Evolutionary conservation across 345 rosid species (phyloP), one percentile per base, ranked within the genome.

Genomic region (Acer campestre): DNA sequence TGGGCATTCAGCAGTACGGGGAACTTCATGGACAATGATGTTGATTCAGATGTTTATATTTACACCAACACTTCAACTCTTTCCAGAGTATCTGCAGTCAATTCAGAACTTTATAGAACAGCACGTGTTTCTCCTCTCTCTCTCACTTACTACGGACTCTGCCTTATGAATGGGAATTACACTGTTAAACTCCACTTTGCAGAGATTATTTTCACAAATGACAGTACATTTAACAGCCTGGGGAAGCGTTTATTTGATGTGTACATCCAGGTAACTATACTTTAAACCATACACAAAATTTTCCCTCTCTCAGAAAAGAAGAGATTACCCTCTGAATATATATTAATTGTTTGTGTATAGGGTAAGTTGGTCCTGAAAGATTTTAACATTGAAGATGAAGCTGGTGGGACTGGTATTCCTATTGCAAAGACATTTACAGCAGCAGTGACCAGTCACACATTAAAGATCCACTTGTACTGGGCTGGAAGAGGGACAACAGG

Each of bases 1-100:
- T 93, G 98, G 98, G 97, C 90, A 79, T 84, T 87, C 49, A 95
- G 98, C 86, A 95, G 94, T 87, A 95, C 93, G 0, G 98, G 98
- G 67, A 88, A 90, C 88, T 95, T 91, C 89, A 83, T 90, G 98
- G 97, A 93, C 78, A 83, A 92, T 68, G 79, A 88, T 79, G 82
- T 82, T 61, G 93, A 88, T 70, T 81, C 88, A 61, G 97, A 93
- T 78, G 75, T 80, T 2, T 93, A 93, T 76, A 82, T 71, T 0
- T 69, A 78, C 71, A 82, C 70, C 16, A 95, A 92, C 77, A 85
- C 86, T 74, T 88, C 97, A 6, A 74, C 81, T 76, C 77, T 93
- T 80, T 80, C 88, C 44, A 84, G 85, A 55, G 76, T 76, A 66
- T 87, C 92, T 2, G 79, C 86, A 13, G 51, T 22, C 25, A 75